These are phyloP conservation scores for Eucalyptus camaldulensis DNA, from an alignment of 345 rosid species.

Conservation along the genomic window DNA sequence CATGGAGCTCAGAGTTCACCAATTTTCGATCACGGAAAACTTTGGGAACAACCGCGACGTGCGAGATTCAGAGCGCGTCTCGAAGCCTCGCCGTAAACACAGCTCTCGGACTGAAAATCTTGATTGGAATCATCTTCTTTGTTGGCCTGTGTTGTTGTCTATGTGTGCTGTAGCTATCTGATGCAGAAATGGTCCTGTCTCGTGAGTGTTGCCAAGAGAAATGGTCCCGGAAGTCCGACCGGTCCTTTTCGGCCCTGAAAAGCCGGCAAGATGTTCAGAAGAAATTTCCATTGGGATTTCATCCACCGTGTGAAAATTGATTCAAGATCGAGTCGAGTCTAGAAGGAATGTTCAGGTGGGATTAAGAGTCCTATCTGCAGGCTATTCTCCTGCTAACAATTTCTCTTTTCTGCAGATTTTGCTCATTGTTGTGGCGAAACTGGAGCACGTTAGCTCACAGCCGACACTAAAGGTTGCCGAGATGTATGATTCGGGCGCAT, in stretches of 20 bases:
- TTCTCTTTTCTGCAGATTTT: background rate
- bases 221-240: background rate
- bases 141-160: accelerated
- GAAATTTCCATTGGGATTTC: background rate
- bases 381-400: too few relatives aligned
- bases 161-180: background rate
- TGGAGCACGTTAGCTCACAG: background rate
- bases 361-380: background rate
- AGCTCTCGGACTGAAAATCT: background rate
- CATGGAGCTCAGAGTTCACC: background rate
- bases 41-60: background rate
- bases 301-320: background rate
- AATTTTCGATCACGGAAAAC: background rate
- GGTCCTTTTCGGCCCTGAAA: background rate
- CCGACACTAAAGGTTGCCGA: background rate
- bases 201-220: background rate
- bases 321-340: background rate
- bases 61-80: background rate
- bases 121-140: background rate
- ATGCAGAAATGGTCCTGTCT: background rate
- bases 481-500: too few relatives aligned
- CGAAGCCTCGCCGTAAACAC: background rate
- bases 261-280: background rate
- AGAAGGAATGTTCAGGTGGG: background rate
- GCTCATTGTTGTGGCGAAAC: background rate